These are phyloP conservation scores for Diversispora epigaea DNA, from an alignment of 192 early-diverging fungal genomes.

Conservation along the genomic window DNA sequence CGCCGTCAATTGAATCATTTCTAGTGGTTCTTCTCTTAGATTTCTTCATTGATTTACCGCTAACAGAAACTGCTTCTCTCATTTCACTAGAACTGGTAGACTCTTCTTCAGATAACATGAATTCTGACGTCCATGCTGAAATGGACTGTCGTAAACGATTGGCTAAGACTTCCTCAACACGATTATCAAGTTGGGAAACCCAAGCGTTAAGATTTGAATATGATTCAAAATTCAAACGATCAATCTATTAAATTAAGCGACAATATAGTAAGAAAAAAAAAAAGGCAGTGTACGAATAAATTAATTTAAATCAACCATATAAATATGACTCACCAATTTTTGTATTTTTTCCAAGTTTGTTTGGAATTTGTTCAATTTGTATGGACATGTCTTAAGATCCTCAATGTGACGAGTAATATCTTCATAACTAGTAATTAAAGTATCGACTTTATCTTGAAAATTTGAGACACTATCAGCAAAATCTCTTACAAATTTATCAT, in stretches of 20 bases:
- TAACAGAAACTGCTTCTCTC: conserved; percentile 37
- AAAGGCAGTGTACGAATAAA: not conserved
- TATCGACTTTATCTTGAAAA: conserved; percentile 95
- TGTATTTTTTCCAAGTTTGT: conserved; percentile 81
- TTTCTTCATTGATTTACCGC: conserved; percentile 39
- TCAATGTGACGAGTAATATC: conserved; percentile 79
- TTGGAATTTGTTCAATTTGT: conserved; percentile 64
- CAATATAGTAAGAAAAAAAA: not conserved
- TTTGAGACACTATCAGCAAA: conserved; percentile 84
- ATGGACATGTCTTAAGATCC: conserved; percentile 81
- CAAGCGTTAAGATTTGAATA: conserved; percentile 93
- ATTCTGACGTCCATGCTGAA: conserved; percentile 70
- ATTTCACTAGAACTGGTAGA: conserved; percentile 45
- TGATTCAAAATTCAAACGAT: conserved; percentile 88
- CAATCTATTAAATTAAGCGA: conserved; percentile 54
- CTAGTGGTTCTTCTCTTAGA: conserved; percentile 31
- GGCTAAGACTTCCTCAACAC: conserved; percentile 75
- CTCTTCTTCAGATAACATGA: conserved; percentile 55
- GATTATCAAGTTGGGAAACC: conserved; percentile 78
- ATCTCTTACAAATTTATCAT: conserved; percentile 92
- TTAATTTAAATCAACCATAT: not conserved
- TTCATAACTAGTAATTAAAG: conserved; percentile 78
- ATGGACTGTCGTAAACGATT: conserved; percentile 76
- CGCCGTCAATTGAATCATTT: conserved; percentile 35
- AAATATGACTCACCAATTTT: conserved; percentile 57